Conservation (phyloP, 352 stramenopile genomes). For the Phytophthora podocarpi region DNA sequence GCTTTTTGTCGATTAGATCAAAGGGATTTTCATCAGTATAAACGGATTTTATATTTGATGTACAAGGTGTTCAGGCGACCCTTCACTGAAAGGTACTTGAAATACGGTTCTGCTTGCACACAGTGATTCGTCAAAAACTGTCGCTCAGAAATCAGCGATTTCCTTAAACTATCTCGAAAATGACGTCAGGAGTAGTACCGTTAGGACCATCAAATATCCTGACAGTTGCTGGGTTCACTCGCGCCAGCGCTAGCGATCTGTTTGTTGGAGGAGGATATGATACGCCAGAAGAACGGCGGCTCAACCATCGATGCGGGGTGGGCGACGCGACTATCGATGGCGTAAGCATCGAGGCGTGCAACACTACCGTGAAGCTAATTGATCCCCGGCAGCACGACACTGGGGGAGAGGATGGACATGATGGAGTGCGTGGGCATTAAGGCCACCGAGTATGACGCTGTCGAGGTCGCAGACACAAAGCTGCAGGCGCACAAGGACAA, state of each 20-base stretch:
- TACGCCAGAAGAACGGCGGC: conserved; percentile 96
- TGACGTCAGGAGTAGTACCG: too few species aligned
- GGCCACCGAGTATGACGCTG: conserved; percentile 61
- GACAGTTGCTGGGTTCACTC: too few species aligned
- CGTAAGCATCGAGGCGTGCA: conserved; percentile 77
- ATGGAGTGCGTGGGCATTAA: conserved; percentile 80
- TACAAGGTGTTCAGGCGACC: too few species aligned
- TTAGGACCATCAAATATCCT: too few species aligned
- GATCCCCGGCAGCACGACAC: conserved; percentile 47
- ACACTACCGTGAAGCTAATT: conserved; percentile 64
- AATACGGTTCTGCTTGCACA: too few species aligned
- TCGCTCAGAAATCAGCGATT: too few species aligned
- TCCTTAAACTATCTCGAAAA: too few species aligned
- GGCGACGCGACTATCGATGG: conserved; percentile 69
- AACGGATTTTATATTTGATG: too few species aligned
- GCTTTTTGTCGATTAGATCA: too few species aligned
- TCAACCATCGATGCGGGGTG: conserved; percentile 85
- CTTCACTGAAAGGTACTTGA: too few species aligned
- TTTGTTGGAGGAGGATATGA: conserved; percentile 93
- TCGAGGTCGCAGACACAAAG: conserved; percentile 60
- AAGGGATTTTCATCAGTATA: too few species aligned
- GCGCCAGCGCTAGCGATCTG: conserved; percentile 43
- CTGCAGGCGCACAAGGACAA: conserved; percentile 44
- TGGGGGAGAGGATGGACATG: conserved; percentile 75
- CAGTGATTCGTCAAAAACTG: too few species aligned